Conservation (phyloP, 805 yeast genomes). For the Starmerella bombicola region DNA sequence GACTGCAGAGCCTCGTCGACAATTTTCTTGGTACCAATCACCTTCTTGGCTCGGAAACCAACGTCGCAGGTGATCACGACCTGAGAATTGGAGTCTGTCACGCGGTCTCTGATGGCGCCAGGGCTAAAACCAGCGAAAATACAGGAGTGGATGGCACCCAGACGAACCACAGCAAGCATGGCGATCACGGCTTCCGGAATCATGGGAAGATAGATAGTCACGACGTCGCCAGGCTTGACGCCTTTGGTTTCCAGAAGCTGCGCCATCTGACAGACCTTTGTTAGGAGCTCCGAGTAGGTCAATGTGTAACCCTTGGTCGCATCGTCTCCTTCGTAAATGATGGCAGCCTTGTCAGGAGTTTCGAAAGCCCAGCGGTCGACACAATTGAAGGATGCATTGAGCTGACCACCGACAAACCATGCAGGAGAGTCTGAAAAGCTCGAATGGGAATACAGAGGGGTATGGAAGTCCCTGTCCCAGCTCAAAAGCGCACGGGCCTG, state of each 20-base stretch:
- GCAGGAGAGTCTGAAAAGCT: constrained; percentile 38
- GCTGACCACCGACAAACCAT: constrained; percentile 88
- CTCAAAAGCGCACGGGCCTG: constrained; percentile 57
- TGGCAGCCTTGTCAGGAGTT: constrained; percentile 59
- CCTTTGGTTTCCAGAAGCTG: constrained; percentile 76
- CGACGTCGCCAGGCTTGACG: constrained; percentile 86
- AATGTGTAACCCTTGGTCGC: constrained; percentile 57
- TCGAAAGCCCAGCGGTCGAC: constrained; percentile 90
- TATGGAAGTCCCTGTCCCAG: constrained; percentile 70
- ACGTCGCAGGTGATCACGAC: constrained; percentile 91
- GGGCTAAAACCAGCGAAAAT: constrained; percentile 95
- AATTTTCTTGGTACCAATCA: constrained; percentile 80
- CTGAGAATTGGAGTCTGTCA: constrained; percentile 72
- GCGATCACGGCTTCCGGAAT: constrained; percentile 91
- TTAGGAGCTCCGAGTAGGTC: constrained; percentile 76
- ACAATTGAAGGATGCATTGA: constrained; percentile 86
- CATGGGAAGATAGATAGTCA: constrained; percentile 95
- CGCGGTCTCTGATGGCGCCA: constrained; percentile 83
- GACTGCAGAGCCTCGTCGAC: constrained; percentile 84
- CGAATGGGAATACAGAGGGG: constrained; percentile 30
- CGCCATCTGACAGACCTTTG: constrained; percentile 76
- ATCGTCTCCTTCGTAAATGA: constrained; percentile 89
- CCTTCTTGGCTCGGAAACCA: constrained; percentile 79
- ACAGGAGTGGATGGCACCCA: constrained; percentile 94
- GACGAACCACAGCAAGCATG: constrained; percentile 82